Base-by-base conservation (phyloP, 768 basidiomycete genomes). In the Bullera alba region DNA sequence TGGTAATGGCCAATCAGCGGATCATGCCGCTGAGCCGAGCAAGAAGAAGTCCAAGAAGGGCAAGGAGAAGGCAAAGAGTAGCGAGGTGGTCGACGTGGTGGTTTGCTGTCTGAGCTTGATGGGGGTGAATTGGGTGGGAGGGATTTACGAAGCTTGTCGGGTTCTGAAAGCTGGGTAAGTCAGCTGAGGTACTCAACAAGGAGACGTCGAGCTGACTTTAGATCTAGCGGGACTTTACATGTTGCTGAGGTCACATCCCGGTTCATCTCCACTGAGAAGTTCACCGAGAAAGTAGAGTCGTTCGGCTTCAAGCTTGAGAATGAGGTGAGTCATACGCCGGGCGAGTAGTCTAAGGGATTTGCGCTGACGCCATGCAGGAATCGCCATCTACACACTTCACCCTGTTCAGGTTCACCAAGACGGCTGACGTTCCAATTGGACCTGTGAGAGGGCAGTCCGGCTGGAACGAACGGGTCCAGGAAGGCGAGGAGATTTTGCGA, bases 61-160 rank as follows among this genome's bases (percentile, higher is more conserved):
- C 48, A 61, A 54, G 75, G 75, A 22, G 63, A 54, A 16, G 75
- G 72, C 5, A 59, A 58, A 45, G 42, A 81, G 79, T 25, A 88
- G 82, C 0, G 84, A 87, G 56, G 71, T 97, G 2, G 87, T 90
- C 2, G 92, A 99, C 67, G 83, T 89, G 5, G 90, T 82, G 5
- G 84, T 97, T 21, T 97, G 90, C 69, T 87, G 92, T 21, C 78
- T 99, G 57, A 96, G 92, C 65, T 77, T 99, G 56, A 99, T 99
- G 95, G 86, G 87, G 27, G 86, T 83, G 15, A 96, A 99, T 67
- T 99, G 95, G 95, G 80, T 87, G n/a, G 78, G 78, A 38, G 88
- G 88, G 61, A 79, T 97, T 23, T 78, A 85, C 23, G 92, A 99
- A 70, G 85, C 87, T 6, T 87, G 87, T 81, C 78, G 95, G 58